Evolutionary conservation across 106 monocot genomes (phyloP), one percentile per base, ranked within the genome.

Genomic region (Gastrodia elata): DNA sequence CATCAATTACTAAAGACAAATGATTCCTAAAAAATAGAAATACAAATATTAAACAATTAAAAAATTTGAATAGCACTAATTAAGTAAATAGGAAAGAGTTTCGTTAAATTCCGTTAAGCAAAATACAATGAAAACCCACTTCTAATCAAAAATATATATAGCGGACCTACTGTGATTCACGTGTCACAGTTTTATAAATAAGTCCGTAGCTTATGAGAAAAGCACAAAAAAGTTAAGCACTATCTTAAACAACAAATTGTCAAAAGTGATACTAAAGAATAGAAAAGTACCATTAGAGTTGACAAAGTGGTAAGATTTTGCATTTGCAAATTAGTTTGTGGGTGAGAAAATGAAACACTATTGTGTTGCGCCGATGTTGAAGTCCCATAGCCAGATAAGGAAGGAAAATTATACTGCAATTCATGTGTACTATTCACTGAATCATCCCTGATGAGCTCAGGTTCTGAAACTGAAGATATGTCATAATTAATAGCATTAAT

Each of bases 251-350:
- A 57, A 57, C 16, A 36, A 37, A 20, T 14, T 36, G 18, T 67
- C 37, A 42, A 24, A 27, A 37, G 14, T 68, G 58, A 27, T 44
- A 38, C 30, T 30, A 65, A 75, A n/a, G 22, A 22, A 44, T 39
- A 58, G 22, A 42, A 57, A 9, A 55, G 58, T 87, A 93, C 93
- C 93, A 93, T 77, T 71, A 92, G 68, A 82, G 70, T 87, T 73
- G 95, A 86, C 43, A 89, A 82, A 68, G 82, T 64, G 36, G 85
- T 41, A 76, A 88, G 83, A 75, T 80, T 85, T 75, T 87, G 94
- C 82, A 84, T 52, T 78, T 87, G 85, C 33, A 75, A 27, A 76
- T 77, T 85, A 68, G 72, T 67, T 69, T 85, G 83, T 55, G 70
- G 78, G 76, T 71, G 80, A n/a, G 76, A 39, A 46, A 81, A 82